Conservation (phyloP, 2,329 filamentous ascomycete genomes). For the Talaromyces pinophilus region DNA sequence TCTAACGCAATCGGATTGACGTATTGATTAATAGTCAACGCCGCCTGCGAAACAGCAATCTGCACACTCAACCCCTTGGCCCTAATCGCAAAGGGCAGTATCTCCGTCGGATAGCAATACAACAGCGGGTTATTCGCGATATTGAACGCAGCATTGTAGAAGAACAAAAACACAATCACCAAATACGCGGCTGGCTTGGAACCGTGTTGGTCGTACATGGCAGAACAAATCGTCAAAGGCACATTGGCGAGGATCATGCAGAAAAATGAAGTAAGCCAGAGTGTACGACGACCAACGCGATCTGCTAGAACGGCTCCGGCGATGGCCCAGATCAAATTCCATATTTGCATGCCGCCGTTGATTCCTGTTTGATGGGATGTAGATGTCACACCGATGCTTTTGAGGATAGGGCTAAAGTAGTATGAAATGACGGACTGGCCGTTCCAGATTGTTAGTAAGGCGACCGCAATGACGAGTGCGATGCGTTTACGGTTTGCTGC, state of each 20-base stretch:
- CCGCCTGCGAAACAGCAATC: slow-evolving; percentile 46
- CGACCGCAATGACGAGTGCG: too few species aligned
- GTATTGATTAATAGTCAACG: slow-evolving; percentile 51
- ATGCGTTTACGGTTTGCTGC: too few species aligned
- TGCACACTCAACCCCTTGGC: slow-evolving; percentile 56
- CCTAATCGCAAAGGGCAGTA: slow-evolving; percentile 54
- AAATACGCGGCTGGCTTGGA: background rate
- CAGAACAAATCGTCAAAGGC: background rate
- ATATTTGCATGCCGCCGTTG: background rate
- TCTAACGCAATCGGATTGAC: slow-evolving; percentile 45
- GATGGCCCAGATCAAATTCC: background rate
- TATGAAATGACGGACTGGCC: slow-evolving; percentile 8
- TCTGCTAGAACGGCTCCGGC: background rate
- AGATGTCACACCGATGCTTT: slow-evolving; percentile 11
- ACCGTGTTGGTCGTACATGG: background rate
- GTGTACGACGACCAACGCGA: background rate
- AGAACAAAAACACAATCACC: background rate
- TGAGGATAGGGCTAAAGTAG: slow-evolving; percentile 9
- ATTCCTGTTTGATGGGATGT: background rate
- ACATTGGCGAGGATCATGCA: slow-evolving; percentile 7
- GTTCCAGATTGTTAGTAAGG: background rate
- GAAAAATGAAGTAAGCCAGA: slow-evolving; percentile 2
- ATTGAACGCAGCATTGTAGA: slow-evolving; percentile 25
- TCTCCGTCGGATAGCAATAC: slow-evolving; percentile 54
- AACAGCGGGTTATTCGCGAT: slow-evolving; percentile 49